Percentiles rank a stretch among this genome's conserved stretches.
Conservation (phyloP, 768 basidiomycete species). For the Suillus paluster region DNA sequence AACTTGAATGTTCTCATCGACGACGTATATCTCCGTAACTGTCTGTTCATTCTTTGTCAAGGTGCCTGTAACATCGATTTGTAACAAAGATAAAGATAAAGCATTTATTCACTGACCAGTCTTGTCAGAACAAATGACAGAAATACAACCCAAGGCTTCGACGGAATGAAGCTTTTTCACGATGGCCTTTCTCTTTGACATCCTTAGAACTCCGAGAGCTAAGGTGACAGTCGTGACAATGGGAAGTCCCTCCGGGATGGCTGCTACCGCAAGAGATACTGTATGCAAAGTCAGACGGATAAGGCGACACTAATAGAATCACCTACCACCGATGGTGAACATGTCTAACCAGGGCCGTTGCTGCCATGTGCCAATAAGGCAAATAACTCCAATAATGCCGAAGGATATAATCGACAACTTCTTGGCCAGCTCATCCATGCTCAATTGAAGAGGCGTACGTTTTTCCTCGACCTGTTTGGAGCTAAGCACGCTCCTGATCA, state of each 20-base stretch:
- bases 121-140: conserved; percentile 98
- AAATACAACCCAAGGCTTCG: conserved; percentile 91
- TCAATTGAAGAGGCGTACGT: conserved; percentile 88
- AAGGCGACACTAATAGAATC: background rate
- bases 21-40: conserved; percentile 84
- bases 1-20: conserved; percentile 78
- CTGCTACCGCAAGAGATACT: conserved; percentile 98
- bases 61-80: conserved; percentile 56
- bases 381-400: conserved; percentile 92
- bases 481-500: conserved; percentile 3
- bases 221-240: conserved; percentile 98
- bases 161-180: conserved; percentile 97
- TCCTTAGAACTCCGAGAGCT: conserved; percentile 90
- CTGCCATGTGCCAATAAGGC: conserved; percentile 87
- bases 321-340: conserved; percentile 97
- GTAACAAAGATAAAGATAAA: background rate
- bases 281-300: conserved; percentile 19
- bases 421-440: conserved; percentile 96
- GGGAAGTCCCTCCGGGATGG: conserved; percentile 95
- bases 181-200: conserved; percentile 94
- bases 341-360: conserved; percentile 91
- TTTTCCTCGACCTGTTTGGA: conserved; percentile 71
- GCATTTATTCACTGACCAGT: conserved; percentile 59
- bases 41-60: conserved; percentile 97
- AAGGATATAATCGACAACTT: conserved; percentile 91